phyloP scores from a whole-genome alignment of 192 early-diverging fungal species.

The Pecoramyces ruminantium region DNA sequence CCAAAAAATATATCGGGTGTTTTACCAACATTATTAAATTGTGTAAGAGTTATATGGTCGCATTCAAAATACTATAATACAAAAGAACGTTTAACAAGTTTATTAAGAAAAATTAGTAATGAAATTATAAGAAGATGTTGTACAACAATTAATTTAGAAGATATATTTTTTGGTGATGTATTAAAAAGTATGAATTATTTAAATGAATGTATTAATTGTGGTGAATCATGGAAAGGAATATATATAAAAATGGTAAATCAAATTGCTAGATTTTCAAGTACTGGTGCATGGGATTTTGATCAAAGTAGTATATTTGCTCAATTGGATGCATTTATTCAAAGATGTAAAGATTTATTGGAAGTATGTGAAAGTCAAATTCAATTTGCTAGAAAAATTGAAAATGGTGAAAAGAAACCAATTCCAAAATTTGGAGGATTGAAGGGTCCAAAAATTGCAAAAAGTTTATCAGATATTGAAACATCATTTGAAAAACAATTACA shows the following conservation, averaged over 20 bases:
- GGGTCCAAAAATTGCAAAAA: constrained; percentile 35
- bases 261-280: constrained; percentile 19
- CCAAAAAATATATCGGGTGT: constrained; percentile 26
- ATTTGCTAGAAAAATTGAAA: constrained; percentile 36
- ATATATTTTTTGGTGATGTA: constrained; percentile 49
- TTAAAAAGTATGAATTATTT: constrained; percentile 26
- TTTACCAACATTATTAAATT: constrained; percentile 30
- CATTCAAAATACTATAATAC: constrained; percentile 46
- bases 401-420: constrained; percentile 36
- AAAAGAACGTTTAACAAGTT: constrained; percentile 33
- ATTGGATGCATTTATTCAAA: constrained; percentile 46
- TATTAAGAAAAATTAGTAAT: constrained; percentile 40
- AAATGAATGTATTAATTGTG: constrained; percentile 42
- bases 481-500: constrained; percentile 35
- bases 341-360: constrained; percentile 31
- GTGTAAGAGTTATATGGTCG: constrained; percentile 41
- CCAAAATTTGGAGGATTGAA: constrained; percentile 37
- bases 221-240: constrained; percentile 36
- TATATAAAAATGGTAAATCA: constrained; percentile 29
- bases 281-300: constrained; percentile 41
- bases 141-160: constrained; percentile 37
- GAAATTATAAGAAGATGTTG: constrained; percentile 44
- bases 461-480: constrained; percentile 39
- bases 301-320: constrained; percentile 50
- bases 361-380: constrained; percentile 51